Evolutionary conservation across 768 basidiomycete species (phyloP), one percentile per base, ranked within the genome.

Genomic region (Postia placenta): DNA sequence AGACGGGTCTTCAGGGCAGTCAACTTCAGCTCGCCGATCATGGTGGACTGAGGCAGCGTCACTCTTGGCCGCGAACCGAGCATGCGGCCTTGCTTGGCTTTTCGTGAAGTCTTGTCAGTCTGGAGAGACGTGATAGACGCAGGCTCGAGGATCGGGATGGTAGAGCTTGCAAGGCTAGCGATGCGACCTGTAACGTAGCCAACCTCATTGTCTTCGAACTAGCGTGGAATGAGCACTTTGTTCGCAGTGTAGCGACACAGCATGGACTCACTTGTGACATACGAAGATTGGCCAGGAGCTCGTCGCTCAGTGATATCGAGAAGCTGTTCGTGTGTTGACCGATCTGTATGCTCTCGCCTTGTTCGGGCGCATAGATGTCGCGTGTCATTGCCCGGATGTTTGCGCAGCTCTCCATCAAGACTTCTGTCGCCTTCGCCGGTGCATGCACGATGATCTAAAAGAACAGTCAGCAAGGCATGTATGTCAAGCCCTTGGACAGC

Each of bases 131-230:
- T 23, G 36, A 50, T 33, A 70, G 68, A 24, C 17, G 76, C 66
- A 5, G 86, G 84, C 60, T 96, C 94, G 24, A 99, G 81, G 12
- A 84, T 80, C 1, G 95, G 93, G 47, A 98, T 84, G 4, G 83
- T 89, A 2, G 94, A 92, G 53, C 85, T 91, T 15, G 91, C 83
- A 49, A 89, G 85, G 25, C 84, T 79, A 3, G 85, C 76, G 26
- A 98, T 82, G n/a, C 87, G 80, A 19, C 96, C 96, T 19, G 83
- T 81, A 38, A 99, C 83, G 64, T 85, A 94, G 15, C 90, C 92
- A 39, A 99, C 87, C 67, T 98, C 93, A 59, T 93, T 98, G 64
- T 97, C 95, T 60, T 98, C 96, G 62, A 96, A 97, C 93, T 97
- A 38, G n/a, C n/a, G 50, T 0, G 55, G 40, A 2, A 35, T 28